These are phyloP conservation scores for Fusarium sp. DNA, from an alignment of 2,329 filamentous ascomycete genomes.

Conservation along the genomic window DNA sequence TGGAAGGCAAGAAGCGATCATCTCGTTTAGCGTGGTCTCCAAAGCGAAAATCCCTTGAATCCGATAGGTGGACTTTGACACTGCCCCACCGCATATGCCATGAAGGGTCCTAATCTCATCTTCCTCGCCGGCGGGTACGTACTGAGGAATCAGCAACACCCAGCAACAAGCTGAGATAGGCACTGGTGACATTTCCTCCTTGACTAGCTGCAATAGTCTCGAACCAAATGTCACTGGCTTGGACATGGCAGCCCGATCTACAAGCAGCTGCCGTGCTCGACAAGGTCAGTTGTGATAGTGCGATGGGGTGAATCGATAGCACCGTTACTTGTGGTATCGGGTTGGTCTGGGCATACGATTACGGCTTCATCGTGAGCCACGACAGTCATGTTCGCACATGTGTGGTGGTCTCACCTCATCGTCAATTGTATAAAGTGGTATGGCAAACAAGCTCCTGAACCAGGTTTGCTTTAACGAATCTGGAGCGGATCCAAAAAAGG, in stretches of 20 bases:
- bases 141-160: neutral
- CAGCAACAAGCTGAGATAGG: neutral
- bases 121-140: constrained; percentile 6
- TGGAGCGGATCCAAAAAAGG: constrained; percentile 17
- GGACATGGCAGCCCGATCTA: constrained; percentile 14
- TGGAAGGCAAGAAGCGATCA: constrained; percentile 36
- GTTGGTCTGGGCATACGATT: constrained; percentile 32
- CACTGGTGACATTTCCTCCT: constrained; percentile 8
- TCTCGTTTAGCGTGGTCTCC: constrained; percentile 21
- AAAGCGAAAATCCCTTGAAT: constrained; percentile 9
- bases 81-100: constrained; percentile 34
- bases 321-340: constrained; percentile 11
- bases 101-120: constrained; percentile 42
- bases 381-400: neutral
- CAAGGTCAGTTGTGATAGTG: constrained; percentile 16
- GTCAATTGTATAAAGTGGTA: constrained; percentile 26
- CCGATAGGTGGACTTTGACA: constrained; percentile 43
- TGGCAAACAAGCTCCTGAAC: constrained; percentile 29
- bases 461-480: constrained; percentile 27
- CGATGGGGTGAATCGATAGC: constrained; percentile 28
- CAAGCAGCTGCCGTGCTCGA: constrained; percentile 15
- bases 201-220: constrained; percentile 14
- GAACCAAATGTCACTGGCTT: constrained; percentile 14
- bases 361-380: constrained; percentile 21
- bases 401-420: constrained; percentile 19